phyloP scores from a whole-genome alignment of 2,329 filamentous ascomycete genomes.

The Colletotrichum lini region DNA sequence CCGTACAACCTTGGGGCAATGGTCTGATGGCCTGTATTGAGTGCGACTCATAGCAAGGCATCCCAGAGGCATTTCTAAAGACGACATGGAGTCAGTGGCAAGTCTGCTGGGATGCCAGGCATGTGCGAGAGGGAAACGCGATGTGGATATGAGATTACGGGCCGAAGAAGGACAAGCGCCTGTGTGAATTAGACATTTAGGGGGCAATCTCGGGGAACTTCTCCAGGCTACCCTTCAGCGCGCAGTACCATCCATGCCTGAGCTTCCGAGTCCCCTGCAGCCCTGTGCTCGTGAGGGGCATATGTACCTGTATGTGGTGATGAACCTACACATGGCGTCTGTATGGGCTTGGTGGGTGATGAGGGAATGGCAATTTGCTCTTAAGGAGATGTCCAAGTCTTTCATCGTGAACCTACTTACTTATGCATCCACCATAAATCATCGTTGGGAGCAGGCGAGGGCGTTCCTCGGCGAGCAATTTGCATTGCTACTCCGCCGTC shows the following conservation, averaged over 20 bases:
- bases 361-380: constrained; percentile 25
- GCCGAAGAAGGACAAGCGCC: constrained; percentile 8
- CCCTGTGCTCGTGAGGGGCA: constrained; percentile 33
- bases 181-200: constrained; percentile 23
- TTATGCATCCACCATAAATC: neutral
- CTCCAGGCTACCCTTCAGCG: neutral
- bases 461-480: constrained; percentile 4
- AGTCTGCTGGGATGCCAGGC: constrained; percentile 10
- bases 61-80: neutral
- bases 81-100: neutral
- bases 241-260: neutral
- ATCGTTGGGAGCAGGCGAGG: neutral
- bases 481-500: constrained; percentile 6
- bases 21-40: neutral
- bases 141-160: constrained; percentile 27
- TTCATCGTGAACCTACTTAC: too few species aligned
- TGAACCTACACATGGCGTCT: constrained; percentile 5
- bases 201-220: constrained; percentile 25
- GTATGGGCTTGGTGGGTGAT: neutral
- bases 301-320: constrained; percentile 9
- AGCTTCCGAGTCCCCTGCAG: constrained; percentile 27
- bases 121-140: constrained; percentile 26
- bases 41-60: neutral
- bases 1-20: neutral
- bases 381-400: neutral